phyloP scores from a whole-genome alignment of 2,329 filamentous ascomycete genomes.

The Ophiostoma sp. region DNA sequence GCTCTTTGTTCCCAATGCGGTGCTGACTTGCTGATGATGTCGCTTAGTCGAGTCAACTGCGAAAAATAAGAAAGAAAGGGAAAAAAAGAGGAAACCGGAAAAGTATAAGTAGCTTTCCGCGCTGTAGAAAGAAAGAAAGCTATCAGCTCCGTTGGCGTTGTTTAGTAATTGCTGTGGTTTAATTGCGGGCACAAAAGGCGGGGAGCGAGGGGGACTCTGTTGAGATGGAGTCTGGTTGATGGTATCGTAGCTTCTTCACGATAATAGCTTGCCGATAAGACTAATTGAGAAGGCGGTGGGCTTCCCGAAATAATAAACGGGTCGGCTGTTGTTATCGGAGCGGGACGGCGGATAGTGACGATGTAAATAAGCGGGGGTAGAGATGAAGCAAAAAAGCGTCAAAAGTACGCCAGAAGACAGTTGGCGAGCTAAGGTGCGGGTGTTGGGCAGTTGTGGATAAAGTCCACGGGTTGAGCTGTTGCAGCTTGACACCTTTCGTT shows the following conservation, averaged over 20 bases:
- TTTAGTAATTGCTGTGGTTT: constrained; percentile 10
- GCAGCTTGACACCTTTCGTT: neutral
- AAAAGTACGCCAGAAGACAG: neutral
- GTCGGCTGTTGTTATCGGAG: constrained; percentile 16
- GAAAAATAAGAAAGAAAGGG: neutral
- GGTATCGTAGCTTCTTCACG: constrained; percentile 14
- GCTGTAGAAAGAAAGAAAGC: neutral
- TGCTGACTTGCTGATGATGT: neutral
- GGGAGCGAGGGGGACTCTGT: constrained; percentile 6
- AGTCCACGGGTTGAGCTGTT: neutral
- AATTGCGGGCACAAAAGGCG: constrained; percentile 15
- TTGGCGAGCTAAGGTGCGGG: neutral
- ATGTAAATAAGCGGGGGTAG: constrained; percentile 10
- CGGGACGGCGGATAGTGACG: constrained; percentile 8
- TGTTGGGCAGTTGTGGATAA: neutral
- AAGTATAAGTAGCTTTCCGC: neutral
- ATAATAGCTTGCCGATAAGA: constrained; percentile 27
- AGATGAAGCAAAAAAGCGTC: neutral
- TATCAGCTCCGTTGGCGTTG: constrained; percentile 8
- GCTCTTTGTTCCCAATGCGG: neutral
- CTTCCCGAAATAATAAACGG: constrained; percentile 10
- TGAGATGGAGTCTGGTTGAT: constrained; percentile 8
- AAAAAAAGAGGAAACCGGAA: neutral
- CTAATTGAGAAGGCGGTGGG: constrained; percentile 26
- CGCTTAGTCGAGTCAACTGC: neutral